Evolutionary conservation across 2,329 filamentous ascomycete species (phyloP), one percentile per base, ranked within the genome.

Genomic region (Cadophora sp.): DNA sequence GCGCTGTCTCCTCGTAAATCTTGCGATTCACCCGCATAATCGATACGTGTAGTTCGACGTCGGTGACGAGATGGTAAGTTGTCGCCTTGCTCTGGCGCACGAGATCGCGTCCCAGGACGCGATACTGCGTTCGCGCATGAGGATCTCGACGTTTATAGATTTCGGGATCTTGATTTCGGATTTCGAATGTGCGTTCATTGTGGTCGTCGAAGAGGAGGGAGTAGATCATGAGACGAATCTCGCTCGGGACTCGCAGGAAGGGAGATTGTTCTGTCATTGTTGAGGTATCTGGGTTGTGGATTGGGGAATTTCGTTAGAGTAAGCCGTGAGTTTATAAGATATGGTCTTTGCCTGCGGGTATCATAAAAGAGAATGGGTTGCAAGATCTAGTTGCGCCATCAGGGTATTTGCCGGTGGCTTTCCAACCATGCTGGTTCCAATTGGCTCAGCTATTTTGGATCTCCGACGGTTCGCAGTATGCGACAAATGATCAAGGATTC

Each of bases 1-100:
- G 81, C 4, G 84, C 79, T n/a, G 85, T 84, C 76, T 90, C 88
- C 68, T 81, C 79, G 75, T 89, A 81, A 62, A 89, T 79, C 64
- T 80, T 80, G 50, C 80, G 79, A 73, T 80, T 84, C 24, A 79
- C 80, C 61, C 78, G 73, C 81, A 87, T 79, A 73, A 86, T 79
- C 62, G 83, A 73, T 34, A 81, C 75, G 77, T 85, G 79, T 73
- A 84, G 68, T 53, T 78, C 72, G 12, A 75, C 75, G 70, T 79
- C 80, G 64, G 83, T 81, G 55, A 81, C 77, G 56, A 86, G 79
- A 61, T 80, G 79, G 77, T 90, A 90, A 4, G 88, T 89, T 8
- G 88, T 89, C 64, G 83, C 76, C 69, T 77, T 81, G 66, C 80
- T 81, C 66, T 80, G 79, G 16, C 81, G 79, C 50, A 79, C 75